phyloP scores from a whole-genome alignment of 75 land plant genomes.

The Chamaecyparis obtusa region DNA sequence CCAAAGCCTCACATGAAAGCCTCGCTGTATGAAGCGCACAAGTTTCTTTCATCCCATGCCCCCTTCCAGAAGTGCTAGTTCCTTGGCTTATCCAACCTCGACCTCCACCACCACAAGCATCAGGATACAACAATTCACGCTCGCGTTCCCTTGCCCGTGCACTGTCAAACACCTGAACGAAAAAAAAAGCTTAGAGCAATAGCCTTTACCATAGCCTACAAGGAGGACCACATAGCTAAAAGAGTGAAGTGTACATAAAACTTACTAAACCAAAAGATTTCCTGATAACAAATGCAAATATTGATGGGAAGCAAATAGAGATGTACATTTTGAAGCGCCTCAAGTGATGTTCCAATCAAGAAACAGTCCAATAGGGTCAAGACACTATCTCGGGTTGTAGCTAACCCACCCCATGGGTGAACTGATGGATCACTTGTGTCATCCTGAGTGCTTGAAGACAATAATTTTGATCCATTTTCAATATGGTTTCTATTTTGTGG shows the following conservation, averaged over 20 bases:
- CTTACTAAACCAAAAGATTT: constrained; percentile 5
- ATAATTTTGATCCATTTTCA: constrained; percentile 20
- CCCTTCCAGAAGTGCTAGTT: constrained; percentile 66
- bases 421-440: constrained; percentile 85
- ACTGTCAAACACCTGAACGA: constrained; percentile 96
- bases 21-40: constrained; percentile 98
- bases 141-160: constrained; percentile 93
- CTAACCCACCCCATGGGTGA: constrained; percentile 99
- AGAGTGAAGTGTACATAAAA: neutral
- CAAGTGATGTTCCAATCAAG: constrained; percentile 72
- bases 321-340: constrained; percentile 91
- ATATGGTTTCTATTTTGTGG: constrained; percentile 17
- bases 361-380: constrained; percentile 89
- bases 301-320: neutral
- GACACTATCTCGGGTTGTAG: constrained; percentile 77
- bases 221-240: neutral
- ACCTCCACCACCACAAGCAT: constrained; percentile 98
- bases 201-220: neutral
- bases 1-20: constrained; percentile 95
- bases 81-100: constrained; percentile 99
- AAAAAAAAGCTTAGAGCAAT: constrained; percentile 3
- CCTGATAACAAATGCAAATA: neutral
- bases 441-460: constrained; percentile 38
- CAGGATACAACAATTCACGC: constrained; percentile 92
- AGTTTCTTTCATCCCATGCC: constrained; percentile 92